These are phyloP conservation scores for Diplocarpon mali DNA, from an alignment of 2,329 filamentous ascomycete genomes.

Conservation along the genomic window DNA sequence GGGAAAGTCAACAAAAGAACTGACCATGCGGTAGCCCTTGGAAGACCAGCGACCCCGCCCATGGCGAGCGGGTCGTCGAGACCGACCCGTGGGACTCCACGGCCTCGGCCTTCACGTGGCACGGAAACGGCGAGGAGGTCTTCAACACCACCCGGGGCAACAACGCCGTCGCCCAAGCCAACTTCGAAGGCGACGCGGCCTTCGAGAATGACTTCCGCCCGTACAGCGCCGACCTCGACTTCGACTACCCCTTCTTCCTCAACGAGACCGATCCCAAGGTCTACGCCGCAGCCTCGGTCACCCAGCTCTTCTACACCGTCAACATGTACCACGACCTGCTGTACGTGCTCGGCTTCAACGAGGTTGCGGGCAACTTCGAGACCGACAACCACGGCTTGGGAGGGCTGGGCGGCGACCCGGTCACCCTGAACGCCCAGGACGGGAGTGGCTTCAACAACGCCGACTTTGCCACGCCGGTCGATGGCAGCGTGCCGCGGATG, in stretches of 20 bases:
- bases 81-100: constrained; percentile 1
- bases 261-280: background rate
- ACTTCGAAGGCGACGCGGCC: background rate
- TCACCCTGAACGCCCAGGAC: constrained; percentile 3
- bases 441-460: constrained; percentile 4
- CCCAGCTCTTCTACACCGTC: constrained; percentile 3
- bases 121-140: background rate
- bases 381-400: background rate
- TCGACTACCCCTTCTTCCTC: constrained; percentile 1
- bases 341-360: constrained; percentile 2
- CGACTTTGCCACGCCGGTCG: constrained; percentile 1
- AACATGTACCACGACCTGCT: constrained; percentile 6
- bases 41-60: background rate
- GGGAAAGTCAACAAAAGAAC: too few species aligned
- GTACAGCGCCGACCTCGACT: background rate
- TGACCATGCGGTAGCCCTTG: background rate
- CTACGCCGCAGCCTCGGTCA: background rate
- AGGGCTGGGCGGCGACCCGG: constrained; percentile 2
- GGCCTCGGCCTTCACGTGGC: constrained; percentile 1
- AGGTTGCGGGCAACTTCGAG: constrained; percentile 3
- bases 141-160: constrained; percentile 4
- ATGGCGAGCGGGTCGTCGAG: background rate
- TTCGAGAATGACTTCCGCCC: constrained; percentile 1
- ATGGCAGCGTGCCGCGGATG: constrained; percentile 2
- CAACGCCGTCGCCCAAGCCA: constrained; percentile 3